Evolutionary conservation across 78 protist genomes (phyloP).

Genomic region (Dictyostelium firmibasis): DNA sequence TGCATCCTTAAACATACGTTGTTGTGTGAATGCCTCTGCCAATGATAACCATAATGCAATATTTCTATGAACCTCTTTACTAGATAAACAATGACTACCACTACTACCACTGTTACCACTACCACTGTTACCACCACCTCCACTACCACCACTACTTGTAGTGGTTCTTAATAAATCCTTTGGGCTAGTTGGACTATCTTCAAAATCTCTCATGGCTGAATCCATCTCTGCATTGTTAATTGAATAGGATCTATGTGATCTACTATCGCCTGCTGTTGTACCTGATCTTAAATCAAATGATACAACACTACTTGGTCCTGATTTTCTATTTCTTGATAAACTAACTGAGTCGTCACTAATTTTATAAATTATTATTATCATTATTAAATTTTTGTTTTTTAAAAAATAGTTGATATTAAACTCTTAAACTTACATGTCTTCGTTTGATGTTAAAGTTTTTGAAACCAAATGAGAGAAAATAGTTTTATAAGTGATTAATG

Average conservation of each 20-base stretch:
- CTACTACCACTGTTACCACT: not conserved
- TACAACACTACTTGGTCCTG: conserved; percentile 48
- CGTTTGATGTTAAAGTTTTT: conserved; percentile 35
- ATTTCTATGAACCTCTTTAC: not conserved
- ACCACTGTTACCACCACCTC: not conserved
- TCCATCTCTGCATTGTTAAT: not conserved
- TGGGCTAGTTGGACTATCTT: not conserved
- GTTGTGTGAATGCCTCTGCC: conserved; percentile 66
- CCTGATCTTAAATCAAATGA: conserved; percentile 57
- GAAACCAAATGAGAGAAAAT: conserved; percentile 12
- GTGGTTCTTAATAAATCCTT: conserved; percentile 21
- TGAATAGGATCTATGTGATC: conserved; percentile 5
- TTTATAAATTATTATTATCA: not conserved
- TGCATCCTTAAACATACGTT: conserved; percentile 70
- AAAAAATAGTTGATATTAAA: not conserved
- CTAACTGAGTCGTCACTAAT: conserved; percentile 24
- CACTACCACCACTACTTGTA: not conserved
- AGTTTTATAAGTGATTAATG: conserved; percentile 40
- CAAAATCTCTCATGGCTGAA: conserved; percentile 5
- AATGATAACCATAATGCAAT: conserved; percentile 63
- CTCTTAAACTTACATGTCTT: not conserved
- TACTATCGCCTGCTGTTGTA: conserved; percentile 27
- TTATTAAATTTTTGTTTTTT: not conserved
- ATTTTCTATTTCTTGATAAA: not conserved
- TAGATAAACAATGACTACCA: not conserved